Base-by-base conservation (phyloP, 257 asterid genomes). In the Rubia yunnanensis region DNA sequence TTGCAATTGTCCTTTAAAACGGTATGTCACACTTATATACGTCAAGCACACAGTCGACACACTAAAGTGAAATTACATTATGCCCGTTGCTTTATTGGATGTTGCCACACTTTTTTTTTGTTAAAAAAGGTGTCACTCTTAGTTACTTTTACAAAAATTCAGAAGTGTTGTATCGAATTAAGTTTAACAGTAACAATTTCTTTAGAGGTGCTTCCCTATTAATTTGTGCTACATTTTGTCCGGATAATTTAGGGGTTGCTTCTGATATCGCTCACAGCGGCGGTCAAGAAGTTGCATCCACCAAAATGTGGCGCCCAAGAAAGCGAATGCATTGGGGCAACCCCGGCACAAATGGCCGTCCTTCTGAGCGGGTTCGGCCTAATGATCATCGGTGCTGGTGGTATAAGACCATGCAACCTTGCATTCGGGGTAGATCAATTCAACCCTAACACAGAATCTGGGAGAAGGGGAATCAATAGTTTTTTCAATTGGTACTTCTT, bases 351-450 rank as follows among this genome's bases (percentile, higher is more conserved):
- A 66, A 71, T 86, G 84, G 77, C 78, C 0, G 85, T 89, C 54
- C 84, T 89, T 35, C 11, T 82, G 31, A 64, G 78, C 60, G 96
- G 92, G 26, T 89, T 89, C 44, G 87, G 55, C 44, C 76, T 89
- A 9, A 62, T 86, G 79, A 68, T 86, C 7, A 17, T 89, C 2
- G 94, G 96, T 0, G 96, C 96, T 0, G 88, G 94, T 15, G 96
- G 95, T 10, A 89, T 89, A 44, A 74, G 96, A 68, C 96, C 96
- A 0, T 89, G 95, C 60, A 89, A 87, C 74, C 74, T 89, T 2
- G 95, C 96, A 0, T 89, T 89, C 62, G 96, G 96, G 1, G 95
- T 83, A 20, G 96, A 89, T 70, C 96, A 89, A 50, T 89, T 89
- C 85, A 80, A 89, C 46, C 96, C 94, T 20, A 77, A 80, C 0